Percentiles rank a stretch among this genome's conserved stretches.
phyloP scores from a whole-genome alignment of 2,329 filamentous ascomycete genomes.

The Penicillium italicum region DNA sequence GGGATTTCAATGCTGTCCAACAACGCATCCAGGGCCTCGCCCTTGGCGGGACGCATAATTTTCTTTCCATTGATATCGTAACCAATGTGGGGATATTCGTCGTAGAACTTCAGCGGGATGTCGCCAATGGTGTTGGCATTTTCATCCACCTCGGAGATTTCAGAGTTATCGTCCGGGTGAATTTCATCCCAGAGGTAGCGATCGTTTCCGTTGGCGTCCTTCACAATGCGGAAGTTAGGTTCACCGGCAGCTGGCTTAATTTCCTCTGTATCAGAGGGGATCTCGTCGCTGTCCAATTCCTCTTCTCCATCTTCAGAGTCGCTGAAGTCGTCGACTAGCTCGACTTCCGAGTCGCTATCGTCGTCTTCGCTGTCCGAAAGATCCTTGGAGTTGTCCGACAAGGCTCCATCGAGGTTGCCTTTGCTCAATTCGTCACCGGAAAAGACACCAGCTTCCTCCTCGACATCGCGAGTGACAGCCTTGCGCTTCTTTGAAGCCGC shows the following conservation, averaged over 20 bases:
- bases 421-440: slow-evolving; percentile 59
- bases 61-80: slow-evolving; percentile 99
- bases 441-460: slow-evolving; percentile 48
- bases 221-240: slow-evolving; percentile 60
- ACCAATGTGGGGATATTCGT: slow-evolving; percentile 95
- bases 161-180: slow-evolving; percentile 90
- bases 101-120: slow-evolving; percentile 92
- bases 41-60: slow-evolving; percentile 92
- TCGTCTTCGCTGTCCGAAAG: slow-evolving; percentile 37
- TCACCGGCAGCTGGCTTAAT: slow-evolving; percentile 33
- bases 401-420: slow-evolving; percentile 41
- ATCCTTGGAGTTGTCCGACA: slow-evolving; percentile 43
- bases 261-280: slow-evolving; percentile 46
- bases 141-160: slow-evolving; percentile 80
- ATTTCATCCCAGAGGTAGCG: slow-evolving; percentile 93
- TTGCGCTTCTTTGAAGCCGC: slow-evolving; percentile 61
- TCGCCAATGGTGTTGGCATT: slow-evolving; percentile 89
- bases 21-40: slow-evolving; percentile 86
- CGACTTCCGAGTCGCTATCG: slow-evolving; percentile 47
- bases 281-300: slow-evolving; percentile 50
- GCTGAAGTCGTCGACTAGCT: slow-evolving; percentile 55
- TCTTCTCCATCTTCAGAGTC: slow-evolving; percentile 49
- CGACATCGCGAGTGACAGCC: slow-evolving; percentile 54
- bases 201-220: slow-evolving; percentile 83
- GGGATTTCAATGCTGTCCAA: slow-evolving; percentile 95